Evolutionary conservation across 768 basidiomycete species (phyloP).

Genomic region (Filobasidium floriforme): DNA sequence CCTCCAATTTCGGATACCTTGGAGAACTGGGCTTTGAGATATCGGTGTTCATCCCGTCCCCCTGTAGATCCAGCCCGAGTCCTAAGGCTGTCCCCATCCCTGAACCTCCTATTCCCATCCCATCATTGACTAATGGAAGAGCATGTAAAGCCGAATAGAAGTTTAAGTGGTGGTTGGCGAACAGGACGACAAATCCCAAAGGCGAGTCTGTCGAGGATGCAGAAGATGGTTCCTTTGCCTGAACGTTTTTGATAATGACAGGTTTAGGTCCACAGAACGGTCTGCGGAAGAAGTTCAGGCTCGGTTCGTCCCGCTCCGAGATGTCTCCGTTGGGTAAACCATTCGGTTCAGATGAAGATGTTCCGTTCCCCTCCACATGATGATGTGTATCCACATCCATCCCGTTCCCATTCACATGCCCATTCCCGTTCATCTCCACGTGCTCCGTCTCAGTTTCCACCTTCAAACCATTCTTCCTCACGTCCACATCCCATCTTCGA

Average conservation of each 20-base stretch:
- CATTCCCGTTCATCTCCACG: not conserved
- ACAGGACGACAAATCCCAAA: conserved; percentile 9
- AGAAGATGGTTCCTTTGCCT: not conserved
- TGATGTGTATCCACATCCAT: not conserved
- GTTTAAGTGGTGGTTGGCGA: conserved; percentile 13
- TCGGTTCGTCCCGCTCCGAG: not conserved
- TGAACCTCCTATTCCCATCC: too few relatives aligned
- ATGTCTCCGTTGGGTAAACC: conserved; percentile 6
- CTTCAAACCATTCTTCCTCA: not conserved
- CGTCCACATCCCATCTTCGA: conserved; percentile 5
- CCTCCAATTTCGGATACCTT: conserved; percentile 11
- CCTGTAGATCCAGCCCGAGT: too few relatives aligned
- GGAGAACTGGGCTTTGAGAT: not conserved
- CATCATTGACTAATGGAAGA: not conserved
- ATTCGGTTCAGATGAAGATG: not conserved
- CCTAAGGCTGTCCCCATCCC: too few relatives aligned
- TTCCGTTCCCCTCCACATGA: not conserved
- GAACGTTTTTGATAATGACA: not conserved
- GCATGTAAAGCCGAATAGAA: conserved; percentile 12
- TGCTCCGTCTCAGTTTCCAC: not conserved
- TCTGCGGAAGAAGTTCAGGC: not conserved
- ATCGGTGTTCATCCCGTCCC: too few relatives aligned
- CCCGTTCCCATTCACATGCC: not conserved
- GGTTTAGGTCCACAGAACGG: not conserved
- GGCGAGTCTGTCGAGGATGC: not conserved